phyloP scores from a whole-genome alignment of 805 yeast species.

The Saturnispora sanitii region DNA sequence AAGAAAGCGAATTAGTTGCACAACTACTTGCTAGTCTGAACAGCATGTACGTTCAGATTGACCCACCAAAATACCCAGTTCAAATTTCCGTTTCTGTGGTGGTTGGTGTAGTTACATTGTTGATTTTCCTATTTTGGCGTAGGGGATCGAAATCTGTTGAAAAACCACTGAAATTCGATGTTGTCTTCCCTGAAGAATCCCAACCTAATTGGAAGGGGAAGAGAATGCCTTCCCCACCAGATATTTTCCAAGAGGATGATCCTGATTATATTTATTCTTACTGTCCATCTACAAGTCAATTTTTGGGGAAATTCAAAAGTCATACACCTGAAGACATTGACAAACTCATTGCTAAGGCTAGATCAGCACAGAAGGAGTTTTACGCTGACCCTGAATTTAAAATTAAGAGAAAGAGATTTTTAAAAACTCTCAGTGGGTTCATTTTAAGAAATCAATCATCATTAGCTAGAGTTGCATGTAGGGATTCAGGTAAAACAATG shows the following conservation, averaged over 20 bases:
- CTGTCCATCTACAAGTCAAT: constrained; percentile 96
- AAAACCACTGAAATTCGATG: constrained; percentile 36
- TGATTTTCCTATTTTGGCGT: constrained; percentile 16
- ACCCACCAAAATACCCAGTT: constrained; percentile 18
- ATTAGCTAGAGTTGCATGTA: constrained; percentile 84
- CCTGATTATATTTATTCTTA: constrained; percentile 68
- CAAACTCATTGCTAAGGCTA: constrained; percentile 41
- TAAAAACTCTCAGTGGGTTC: constrained; percentile 61
- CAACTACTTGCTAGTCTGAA: neutral
- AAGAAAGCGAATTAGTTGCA: neutral
- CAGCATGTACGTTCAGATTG: constrained; percentile 2
- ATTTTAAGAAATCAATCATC: constrained; percentile 75
- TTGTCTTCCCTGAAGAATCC: constrained; percentile 65
- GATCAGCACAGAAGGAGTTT: constrained; percentile 46
- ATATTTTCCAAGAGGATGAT: constrained; percentile 48
- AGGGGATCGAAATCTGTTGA: constrained; percentile 21
- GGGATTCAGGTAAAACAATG: constrained; percentile 95
- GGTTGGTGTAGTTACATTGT: constrained; percentile 18
- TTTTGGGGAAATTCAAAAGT: constrained; percentile 60
- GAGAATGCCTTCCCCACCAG: constrained; percentile 56
- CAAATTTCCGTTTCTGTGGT: constrained; percentile 24
- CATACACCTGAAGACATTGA: constrained; percentile 67
- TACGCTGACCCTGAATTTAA: constrained; percentile 41
- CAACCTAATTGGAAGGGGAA: constrained; percentile 89
- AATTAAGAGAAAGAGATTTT: constrained; percentile 54